Base-by-base conservation (phyloP, 805 yeast genomes). In the Nakazawaea populi region DNA sequence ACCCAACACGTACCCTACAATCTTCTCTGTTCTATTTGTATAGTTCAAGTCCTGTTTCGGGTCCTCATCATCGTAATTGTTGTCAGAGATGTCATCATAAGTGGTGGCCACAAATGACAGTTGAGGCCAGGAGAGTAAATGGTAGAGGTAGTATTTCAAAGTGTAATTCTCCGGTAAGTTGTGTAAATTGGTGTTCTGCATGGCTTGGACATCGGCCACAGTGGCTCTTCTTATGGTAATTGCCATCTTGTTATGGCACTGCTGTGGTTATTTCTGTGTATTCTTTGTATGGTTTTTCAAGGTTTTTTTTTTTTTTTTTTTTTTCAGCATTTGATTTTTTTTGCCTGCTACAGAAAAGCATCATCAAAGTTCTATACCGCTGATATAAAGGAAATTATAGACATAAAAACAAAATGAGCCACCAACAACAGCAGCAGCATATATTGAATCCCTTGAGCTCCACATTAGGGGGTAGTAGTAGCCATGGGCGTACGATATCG, bases 91-190 rank as follows among this genome's bases (percentile, higher is more conserved):
- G 9, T 75, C 80, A 55, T 80, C 86, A 30, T 84, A 80, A 1
- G 94, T 85, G 1, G 92, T 85, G 14, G 99, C 99, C 37, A 94
- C 98, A 71, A 84, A 94, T 40, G 96, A 88, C 11, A 96, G 95
- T 65, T 92, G 96, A 1, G 99, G 99, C 99, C 99, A 94, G 37
- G 97, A 85, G 47, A 92, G 71, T 7, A 89, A 78, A 68, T 94
- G 99, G 68, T 94, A 94, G 76, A 94, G 79, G 70, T 94, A 94
- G 70, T 90, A 94, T 67, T 91, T 90, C 67, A 91, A 72, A 56
- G 87, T 85, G 65, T 94, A 94, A 70, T 94, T 94, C 66, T 94
- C 99, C 5, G 99, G 99, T 54, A 94, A 73, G 63, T 92, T 92
- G 56, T 86, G 86, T 66, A 91, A 72, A 65, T 91, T 91, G 55